Evolutionary conservation across 2,329 filamentous ascomycete species (phyloP).

Genomic region (Macrophomina pseudophaseolina): DNA sequence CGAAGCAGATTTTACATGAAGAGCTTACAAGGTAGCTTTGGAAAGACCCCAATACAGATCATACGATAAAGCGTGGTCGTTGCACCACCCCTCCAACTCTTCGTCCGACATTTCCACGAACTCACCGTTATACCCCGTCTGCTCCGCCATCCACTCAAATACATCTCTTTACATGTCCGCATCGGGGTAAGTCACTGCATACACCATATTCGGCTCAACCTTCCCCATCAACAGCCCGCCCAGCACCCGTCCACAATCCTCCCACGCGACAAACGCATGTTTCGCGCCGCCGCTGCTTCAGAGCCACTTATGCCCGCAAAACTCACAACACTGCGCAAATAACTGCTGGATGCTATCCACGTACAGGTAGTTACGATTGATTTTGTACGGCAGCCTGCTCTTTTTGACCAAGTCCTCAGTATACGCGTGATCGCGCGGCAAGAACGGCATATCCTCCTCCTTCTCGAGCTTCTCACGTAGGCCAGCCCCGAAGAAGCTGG

Average conservation of each 20-base stretch:
- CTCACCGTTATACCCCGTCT: slow-evolving; percentile 3
- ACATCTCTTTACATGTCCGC: background rate
- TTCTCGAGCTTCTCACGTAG: background rate
- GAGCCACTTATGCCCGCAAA: slow-evolving; percentile 4
- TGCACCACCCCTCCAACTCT: slow-evolving; percentile 11
- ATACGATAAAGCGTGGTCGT: background rate
- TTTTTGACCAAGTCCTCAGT: background rate
- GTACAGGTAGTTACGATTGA: slow-evolving; percentile 7
- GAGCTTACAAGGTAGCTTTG: slow-evolving; percentile 3
- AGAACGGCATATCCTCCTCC: background rate
- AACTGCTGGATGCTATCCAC: slow-evolving; percentile 5
- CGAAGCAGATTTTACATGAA: slow-evolving; percentile 5
- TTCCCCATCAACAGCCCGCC: slow-evolving; percentile 11
- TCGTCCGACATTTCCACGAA: slow-evolving; percentile 7
- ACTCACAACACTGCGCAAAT: background rate
- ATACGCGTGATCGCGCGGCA: slow-evolving; percentile 13
- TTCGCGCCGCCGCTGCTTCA: background rate
- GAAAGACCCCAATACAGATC: slow-evolving; percentile 9
- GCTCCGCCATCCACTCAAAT: slow-evolving; percentile 14
- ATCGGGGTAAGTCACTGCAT: background rate
- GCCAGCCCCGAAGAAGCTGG: background rate
- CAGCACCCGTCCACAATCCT: slow-evolving; percentile 1
- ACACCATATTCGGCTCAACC: background rate
- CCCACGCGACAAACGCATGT: background rate
- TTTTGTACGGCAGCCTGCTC: background rate